Base-by-base conservation (phyloP, 2,329 filamentous ascomycete genomes). In the Aspergillus sp. region DNA sequence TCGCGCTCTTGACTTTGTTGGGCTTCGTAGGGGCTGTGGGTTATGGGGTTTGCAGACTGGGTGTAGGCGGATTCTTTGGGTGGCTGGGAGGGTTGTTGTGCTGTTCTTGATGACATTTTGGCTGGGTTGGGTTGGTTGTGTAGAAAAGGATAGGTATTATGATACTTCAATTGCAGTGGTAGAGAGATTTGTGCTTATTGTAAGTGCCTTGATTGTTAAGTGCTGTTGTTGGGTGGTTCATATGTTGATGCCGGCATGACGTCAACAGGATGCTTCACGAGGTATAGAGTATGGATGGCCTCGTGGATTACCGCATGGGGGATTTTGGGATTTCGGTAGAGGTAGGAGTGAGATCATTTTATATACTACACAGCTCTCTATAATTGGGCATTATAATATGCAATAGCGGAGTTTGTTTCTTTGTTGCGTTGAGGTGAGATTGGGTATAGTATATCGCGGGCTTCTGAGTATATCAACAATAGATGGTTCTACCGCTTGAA, bases 51-150 rank as follows among this genome's bases (percentile, higher is more conserved):
- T 11, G 59, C 57, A 51, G 67, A 25, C 60, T 73, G 70, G 35
- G 61, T 60, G 61, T 74, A 75, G 44, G 67, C 61, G 3, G 70
- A 64, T 69, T 74, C 55, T 61, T 73, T 73, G 19, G 72, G 68
- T 4, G 73, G 73, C 61, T 75, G 72, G 21, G 65, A 50, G 14
- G 66, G 63, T 58, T 68, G 65, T 52, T 58, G 53, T 39, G 56
- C 52, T 19, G 60, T 55, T 33, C 56, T 55, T 21, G 61, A 57
- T 35, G 65, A 39, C 68, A 71, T 70, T 45, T 47, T 66, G 1
- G 31, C 33, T 56, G 35, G 21, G 39, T 35, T 4, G 15, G 46
- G n/a, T 56, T 37, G 12, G n/a, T 4, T 35, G 8, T 39, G 14
- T 11, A 25, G 47, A 40, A 35, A 17, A 25, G 4, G 5, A 5